Base-by-base conservation (phyloP, 805 yeast species). In the Maudiozyma serrabonitensis region DNA sequence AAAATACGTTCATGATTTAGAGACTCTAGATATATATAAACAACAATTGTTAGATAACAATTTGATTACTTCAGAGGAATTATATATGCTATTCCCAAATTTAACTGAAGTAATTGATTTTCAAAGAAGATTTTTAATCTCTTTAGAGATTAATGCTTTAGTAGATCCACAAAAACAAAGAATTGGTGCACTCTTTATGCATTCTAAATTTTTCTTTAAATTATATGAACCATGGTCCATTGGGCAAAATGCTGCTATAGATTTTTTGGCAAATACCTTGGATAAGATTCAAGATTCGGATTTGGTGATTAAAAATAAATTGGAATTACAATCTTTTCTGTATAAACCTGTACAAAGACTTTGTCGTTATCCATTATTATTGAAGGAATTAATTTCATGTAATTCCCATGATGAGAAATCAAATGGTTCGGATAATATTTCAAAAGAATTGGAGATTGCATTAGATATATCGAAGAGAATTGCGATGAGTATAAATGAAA, bases 311-410 rank as follows among this genome's bases (percentile, higher is more conserved):
- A 91, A 82, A 55, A 91, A 93, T 26, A 84, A 87, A 41, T 82
- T 89, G 62, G 99, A 91, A 66, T 73, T 93, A 48, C 98, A 87
- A 63, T 82, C 91, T 46, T 87, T 87, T 66, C 74, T 93, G 41
- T 79, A 93, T 57, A 93, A 91, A 65, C 99, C 99, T 0, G 87
- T 93, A 38, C 99, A 93, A 71, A 78, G 99, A 54, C 75, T 93
- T n/a, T 87, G 96, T 74, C 87, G 90, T 64, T 93, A 93, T 66
- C 99, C 98, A 1, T 69, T 93, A 46, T 72, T 93, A 45, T 69
- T 93, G 47, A 80, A 78, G 58, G 93, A 87, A 61, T 72, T 93
- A 47, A 64, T 87, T 46, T 11, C 83, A 39, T 41, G 46, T 25
- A 40, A 46, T 26, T 32, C 46, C 1, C 26, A 18, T 19, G 38